Base-by-base conservation (phyloP, 2,329 filamentous ascomycete genomes). In the Coniochaeta prunicola region DNA sequence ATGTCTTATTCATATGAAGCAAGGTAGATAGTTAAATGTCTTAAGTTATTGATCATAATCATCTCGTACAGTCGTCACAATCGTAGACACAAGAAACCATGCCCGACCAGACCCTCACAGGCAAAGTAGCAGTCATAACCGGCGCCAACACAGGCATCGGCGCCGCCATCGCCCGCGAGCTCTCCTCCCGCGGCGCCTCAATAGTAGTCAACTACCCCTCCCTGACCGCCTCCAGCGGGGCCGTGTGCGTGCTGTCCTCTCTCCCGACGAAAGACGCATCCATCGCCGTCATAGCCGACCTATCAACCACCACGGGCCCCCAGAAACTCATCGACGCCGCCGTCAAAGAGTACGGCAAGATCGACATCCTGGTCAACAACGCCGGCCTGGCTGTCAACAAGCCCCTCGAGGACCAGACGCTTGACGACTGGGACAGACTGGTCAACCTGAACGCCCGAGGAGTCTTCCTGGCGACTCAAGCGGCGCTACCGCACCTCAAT, bases 331-430 rank as follows among this genome's bases (percentile, higher is more conserved):
- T 87, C 19, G 67, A 75, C 1, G 70, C 73, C 7, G 74, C 80
- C 0, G 73, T 86, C 1, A 64, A 72, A 2, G 74, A 73, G 45
- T 85, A 81, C 62, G 79, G 79, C 28, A 77, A 76, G 60, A 80
- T 88, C 62, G 84, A 88, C 70, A 77, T 86, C 38, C 62, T 87
- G 3, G 73, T 87, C 53, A 74, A 79, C 2, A 85, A 83, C 61
- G 83, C 84, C 0, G 85, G 78, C 0, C 65, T 79, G 70, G 71
- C 71, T 2, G 76, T 82, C 71, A 74, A 72, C n/a, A 75, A 77
- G 55, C 71, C 86, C 15, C 36, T 54, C 53, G 53, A 54, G 30
- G 76, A 77, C 34, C 65, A 71, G 24, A 75, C 77, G 1, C 81
- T 74, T 0, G 80, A 84, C 66, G 74, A 78, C 61, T 86, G 80